Base-by-base conservation (phyloP, 1,284 basidiomycete species). In the Butyriboletus appendiculatus region DNA sequence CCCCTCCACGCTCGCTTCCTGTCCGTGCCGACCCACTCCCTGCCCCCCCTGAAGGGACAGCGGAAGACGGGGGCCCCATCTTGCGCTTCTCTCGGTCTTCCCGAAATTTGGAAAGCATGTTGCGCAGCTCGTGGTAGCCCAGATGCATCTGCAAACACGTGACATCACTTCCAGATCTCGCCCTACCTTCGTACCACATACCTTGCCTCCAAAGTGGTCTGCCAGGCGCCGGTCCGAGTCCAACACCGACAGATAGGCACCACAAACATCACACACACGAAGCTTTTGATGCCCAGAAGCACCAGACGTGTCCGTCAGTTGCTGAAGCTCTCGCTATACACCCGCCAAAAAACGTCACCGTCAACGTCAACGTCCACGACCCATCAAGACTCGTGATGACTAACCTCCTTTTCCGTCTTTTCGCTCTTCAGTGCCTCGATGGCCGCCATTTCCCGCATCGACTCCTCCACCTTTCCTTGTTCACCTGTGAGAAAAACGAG, bases 131-230 rank as follows among this genome's bases (percentile, higher is more conserved):
- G 71, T 98, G 93, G 75, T 99, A 99, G 11, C 97, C 97, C 65
- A 99, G 75, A 78, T 99, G 97, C 94, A 99, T 97, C 95, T 96
- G 68, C 61, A 57, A 56, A 58, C 58, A 60, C 55, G 58, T 62
- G 56, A 57, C 58, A 55, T 58, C 56, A 59, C 55, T 53, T 59
- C 59, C 48, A 53, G 40, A 59, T 56, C 43, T 41, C 39, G 28
- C 35, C 44, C 40, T 50, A 16, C 57, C 6, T 52, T 32, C 39
- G 55, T 57, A 54, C 46, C 28, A 63, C 85, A 52, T 64, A 94
- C 95, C 80, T 99, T 99, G 65, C 97, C 97, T 75, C 97, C 97
- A 76, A 99, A 99, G 74, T 99, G 97, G 77, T 99, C 97, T 48
- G 97, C 97, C 59, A 99, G 79, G 72, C 97, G 94, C 72, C 97